A percentile compares a stretch with the other conserved stretches of the same genome.
Conservation (phyloP, 208 protist species). For the Acanthamoeba triangularis region DNA sequence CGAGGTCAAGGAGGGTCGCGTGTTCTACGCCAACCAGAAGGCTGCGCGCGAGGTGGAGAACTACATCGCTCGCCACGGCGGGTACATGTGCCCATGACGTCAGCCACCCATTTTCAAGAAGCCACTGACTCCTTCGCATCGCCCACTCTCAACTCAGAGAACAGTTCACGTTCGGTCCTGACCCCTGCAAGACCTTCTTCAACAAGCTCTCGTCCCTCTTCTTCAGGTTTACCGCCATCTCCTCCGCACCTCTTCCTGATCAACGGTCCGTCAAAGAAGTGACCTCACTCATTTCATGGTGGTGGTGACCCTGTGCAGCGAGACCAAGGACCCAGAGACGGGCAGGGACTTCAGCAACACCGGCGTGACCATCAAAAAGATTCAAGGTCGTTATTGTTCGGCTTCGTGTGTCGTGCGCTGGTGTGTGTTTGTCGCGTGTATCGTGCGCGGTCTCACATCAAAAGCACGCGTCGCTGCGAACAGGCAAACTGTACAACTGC, state of each 20-base stretch:
- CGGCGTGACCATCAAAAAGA: background rate
- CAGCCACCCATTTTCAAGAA: background rate
- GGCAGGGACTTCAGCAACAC: background rate
- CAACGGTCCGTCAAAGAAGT: too few species aligned
- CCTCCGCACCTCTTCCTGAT: background rate
- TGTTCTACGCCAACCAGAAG: conserved; percentile 45
- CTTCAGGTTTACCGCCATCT: background rate
- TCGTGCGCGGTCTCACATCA: background rate
- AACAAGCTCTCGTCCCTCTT: background rate
- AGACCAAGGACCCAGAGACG: background rate
- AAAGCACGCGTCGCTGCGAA: background rate
- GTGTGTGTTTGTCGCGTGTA: too few species aligned
- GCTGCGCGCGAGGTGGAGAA: conserved; percentile 10
- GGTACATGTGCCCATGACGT: background rate
- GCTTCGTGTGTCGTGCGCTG: too few species aligned
- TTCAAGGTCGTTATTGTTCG: background rate
- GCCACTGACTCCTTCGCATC: background rate
- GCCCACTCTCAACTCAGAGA: background rate
- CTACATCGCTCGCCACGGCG: background rate
- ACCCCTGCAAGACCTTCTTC: conserved; percentile 38
- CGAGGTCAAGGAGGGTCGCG: conserved; percentile 13
- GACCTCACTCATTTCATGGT: background rate
- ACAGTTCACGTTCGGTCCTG: background rate
- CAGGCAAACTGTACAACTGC: background rate
- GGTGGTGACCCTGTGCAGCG: background rate